Conservation (phyloP, 345 rosid species). For the Acer yangbiense region DNA sequence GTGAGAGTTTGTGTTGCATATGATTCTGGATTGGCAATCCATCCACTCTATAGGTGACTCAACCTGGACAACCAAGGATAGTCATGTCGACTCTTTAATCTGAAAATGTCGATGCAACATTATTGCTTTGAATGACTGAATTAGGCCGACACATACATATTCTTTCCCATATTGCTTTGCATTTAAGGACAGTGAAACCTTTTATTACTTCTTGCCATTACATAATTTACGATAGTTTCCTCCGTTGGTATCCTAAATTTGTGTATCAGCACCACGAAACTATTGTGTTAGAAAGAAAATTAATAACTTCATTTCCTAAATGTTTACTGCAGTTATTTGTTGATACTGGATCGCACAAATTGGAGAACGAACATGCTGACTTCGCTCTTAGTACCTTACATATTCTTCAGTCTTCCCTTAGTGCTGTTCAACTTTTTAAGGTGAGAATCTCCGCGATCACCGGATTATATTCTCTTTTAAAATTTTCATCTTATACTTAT, state of each 20-base stretch:
- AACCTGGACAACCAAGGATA: not conserved
- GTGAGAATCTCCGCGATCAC: slow-evolving; percentile 34
- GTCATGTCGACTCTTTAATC: not conserved
- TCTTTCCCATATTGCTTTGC: not conserved
- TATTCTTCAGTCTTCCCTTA: slow-evolving; percentile 76
- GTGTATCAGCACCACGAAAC: not conserved
- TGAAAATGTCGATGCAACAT: not conserved
- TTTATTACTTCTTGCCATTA: not conserved
- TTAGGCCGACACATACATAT: not conserved
- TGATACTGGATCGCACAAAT: slow-evolving; percentile 90
- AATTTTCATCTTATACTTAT: not conserved
- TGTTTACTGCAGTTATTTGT: slow-evolving; percentile 58
- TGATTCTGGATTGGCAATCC: not conserved
- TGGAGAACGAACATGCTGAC: slow-evolving; percentile 97
- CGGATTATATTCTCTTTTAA: not conserved
- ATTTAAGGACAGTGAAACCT: not conserved
- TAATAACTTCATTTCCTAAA: not conserved
- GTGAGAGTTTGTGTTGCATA: not conserved
- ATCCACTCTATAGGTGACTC: not conserved
- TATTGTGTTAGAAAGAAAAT: not conserved
- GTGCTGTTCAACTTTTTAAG: slow-evolving; percentile 72
- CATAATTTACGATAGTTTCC: not conserved
- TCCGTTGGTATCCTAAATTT: not conserved
- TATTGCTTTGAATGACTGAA: not conserved
- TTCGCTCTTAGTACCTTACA: slow-evolving; percentile 82